Evolutionary conservation across 73 alveolate species (phyloP), one percentile per base, ranked within the genome.

Genomic region (Paramecium sexaurelia): DNA sequence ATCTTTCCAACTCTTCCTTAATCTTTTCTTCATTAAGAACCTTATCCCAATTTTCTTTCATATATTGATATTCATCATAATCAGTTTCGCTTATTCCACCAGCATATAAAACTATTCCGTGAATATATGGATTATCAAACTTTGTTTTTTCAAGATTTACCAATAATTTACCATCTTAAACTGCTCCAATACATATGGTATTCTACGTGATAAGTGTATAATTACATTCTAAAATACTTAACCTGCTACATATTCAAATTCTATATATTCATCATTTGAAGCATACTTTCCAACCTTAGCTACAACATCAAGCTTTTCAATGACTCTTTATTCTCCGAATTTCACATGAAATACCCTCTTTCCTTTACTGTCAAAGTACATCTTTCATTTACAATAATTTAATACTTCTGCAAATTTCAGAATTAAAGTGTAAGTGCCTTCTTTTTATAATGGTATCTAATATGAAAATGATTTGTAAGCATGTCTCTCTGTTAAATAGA

Each of bases 221-320:
- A 71, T 87, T 32, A 93, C 96, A 32, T 94, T 92, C 39, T 75
- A 10, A 39, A 43, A 95, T 15, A 95, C 75, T 55, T 94, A 83
- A 56, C 95, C 95, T 33, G 85, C 92, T 39, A 85, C 61, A 69
- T 84, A 71, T 91, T 93, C 86, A 55, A 95, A 94, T 66, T 91
- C 94, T n/a, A 95, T 33, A 85, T 90, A 95, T 75, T 95, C 98
- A 67, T 95, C 98, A 94, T 95, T 92, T n/a, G 98, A 97, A 36
- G 92, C 93, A 92, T 51, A 85, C 61, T 73, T 95, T 90, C 98
- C 98, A n/a, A 86, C 95, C 61, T 94, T 93, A 9, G 92, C 94
- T 37, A 82, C 95, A 47, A 95, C 91, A 87, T 95, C 98, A 13
- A 95, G 85, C 41, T 92, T 61, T 32, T 71, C 75, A 33, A 95